Evolutionary conservation across 768 basidiomycete genomes (phyloP), one percentile per base, ranked within the genome.

Genomic region (Austroboletus festivus): DNA sequence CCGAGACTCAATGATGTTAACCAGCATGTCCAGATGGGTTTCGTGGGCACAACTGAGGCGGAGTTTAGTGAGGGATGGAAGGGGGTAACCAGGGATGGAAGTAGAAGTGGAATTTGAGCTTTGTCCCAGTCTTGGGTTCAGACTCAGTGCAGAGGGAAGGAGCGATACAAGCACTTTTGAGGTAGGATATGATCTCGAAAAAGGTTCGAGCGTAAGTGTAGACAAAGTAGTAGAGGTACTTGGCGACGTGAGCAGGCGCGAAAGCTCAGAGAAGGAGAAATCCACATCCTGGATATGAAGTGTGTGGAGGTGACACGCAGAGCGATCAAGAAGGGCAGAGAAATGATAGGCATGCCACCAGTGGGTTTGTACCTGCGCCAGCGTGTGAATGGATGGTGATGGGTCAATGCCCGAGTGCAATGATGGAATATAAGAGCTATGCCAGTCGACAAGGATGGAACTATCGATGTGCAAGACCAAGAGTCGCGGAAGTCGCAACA

Each of bases 21-120:
- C 60, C 4, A 63, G 48, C 1, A 34, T 11, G 16, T 44, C 46
- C 13, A 63, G 53, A 18, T 56, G 50, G 11, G 11, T 28, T 28
- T 64, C 62, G 41, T 62, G 48, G 7, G 59, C 57, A 15, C 60
- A 64, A 13, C 52, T 46, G 16, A 64, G 45, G 16, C 53, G 62
- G 23, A 62, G 56, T 20, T 51, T 35, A 20, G 54, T 48, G 23
- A 62, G 51, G 20, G 42, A 35, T 12, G 61, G 56, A 15, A 62
- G 51, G n/a, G 8, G 18, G 11, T 37, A 6, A 2, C 11, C 11
- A 42, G 26, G 4, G 18, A 5, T 4, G 9, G 41, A 8, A 18
- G 42, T 20, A 5, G 50, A 33, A 31, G 10, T 43, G 8, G 50
- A 35, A 31, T 13, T 43, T 10, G 21, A 16, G 28, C 24, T 19